Percentiles rank a stretch among this genome's conserved stretches.
phyloP scores from a whole-genome alignment of 805 yeast species.

The Dipodascopsis uninucleata region DNA sequence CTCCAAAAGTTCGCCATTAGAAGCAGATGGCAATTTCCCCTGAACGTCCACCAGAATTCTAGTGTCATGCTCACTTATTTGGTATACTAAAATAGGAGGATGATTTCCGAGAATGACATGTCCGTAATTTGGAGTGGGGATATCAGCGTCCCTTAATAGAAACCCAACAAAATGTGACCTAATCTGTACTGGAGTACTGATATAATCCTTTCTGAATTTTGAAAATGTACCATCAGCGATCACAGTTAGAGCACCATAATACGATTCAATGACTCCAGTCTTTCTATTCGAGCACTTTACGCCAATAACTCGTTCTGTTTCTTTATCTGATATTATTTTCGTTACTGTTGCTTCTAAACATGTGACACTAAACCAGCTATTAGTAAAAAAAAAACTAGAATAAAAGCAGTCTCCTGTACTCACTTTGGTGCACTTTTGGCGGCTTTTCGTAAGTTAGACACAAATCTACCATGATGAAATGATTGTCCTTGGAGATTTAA shows the following conservation, averaged over 20 bases:
- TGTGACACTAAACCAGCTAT: conserved; percentile 52
- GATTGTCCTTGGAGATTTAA: conserved; percentile 63
- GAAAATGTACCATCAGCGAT: conserved; percentile 94
- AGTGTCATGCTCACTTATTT: conserved; percentile 76
- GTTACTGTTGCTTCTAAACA: conserved; percentile 81
- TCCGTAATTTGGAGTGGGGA: conserved; percentile 75
- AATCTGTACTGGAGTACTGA: conserved; percentile 59
- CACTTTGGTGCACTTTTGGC: conserved; percentile 54
- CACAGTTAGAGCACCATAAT: conserved; percentile 61
- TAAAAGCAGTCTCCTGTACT: background rate
- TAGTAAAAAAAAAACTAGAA: background rate
- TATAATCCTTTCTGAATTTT: conserved; percentile 74
- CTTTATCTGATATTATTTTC: conserved; percentile 53
- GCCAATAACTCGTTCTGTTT: conserved; percentile 61
- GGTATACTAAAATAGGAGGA: conserved; percentile 86
- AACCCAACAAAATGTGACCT: conserved; percentile 87
- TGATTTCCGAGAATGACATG: conserved; percentile 85
- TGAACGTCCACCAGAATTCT: conserved; percentile 87
- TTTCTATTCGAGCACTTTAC: conserved; percentile 47
- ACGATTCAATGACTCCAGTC: conserved; percentile 42
- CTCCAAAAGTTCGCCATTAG: conserved; percentile 51
- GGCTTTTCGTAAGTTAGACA: conserved; percentile 68
- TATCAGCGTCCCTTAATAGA: conserved; percentile 64
- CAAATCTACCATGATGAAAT: conserved; percentile 89
- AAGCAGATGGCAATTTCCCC: conserved; percentile 63